A percentile compares a stretch with the other conserved stretches of the same genome.
Evolutionary conservation across 495 filamentous ascomycete genomes (phyloP).

Genomic region (Penicillium argentinense): DNA sequence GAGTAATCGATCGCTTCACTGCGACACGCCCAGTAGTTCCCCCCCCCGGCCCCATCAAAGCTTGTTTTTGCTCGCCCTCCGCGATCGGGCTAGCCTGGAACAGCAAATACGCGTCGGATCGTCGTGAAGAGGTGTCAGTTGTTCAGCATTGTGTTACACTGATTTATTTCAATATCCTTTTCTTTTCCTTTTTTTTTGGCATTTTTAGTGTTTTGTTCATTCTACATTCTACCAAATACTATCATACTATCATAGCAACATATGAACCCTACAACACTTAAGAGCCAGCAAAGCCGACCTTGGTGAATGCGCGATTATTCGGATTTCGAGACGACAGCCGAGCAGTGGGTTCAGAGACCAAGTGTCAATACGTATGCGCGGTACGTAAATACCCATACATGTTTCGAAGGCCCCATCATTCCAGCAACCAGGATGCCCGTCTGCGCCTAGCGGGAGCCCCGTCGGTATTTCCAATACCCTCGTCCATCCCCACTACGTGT

Average conservation of each 20-base stretch:
- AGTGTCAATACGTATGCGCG: too few species aligned
- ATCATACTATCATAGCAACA: background rate
- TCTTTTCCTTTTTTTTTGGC: background rate
- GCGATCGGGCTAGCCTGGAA: conserved; percentile 13
- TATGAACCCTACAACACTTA: too few species aligned
- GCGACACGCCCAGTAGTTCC: too few species aligned
- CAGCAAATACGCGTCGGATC: conserved; percentile 3
- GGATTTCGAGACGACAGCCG: conserved; percentile 1
- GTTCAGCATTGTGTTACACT: background rate
- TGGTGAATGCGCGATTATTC: background rate
- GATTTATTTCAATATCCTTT: background rate
- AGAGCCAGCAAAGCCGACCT: background rate
- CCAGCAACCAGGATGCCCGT: conserved; percentile 19
- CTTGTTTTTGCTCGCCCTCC: conserved; percentile 20
- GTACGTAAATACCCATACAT: too few species aligned
- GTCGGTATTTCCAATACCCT: conserved; percentile 1
- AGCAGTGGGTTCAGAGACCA: background rate
- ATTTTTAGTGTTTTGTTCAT: background rate
- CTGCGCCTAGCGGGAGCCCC: conserved; percentile 16
- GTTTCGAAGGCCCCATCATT: conserved; percentile 21
- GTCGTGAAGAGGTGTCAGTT: conserved; percentile 6
- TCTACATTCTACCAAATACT: too few species aligned
- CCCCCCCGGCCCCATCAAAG: conserved; percentile 19
- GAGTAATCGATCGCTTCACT: too few species aligned
- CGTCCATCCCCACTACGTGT: too few species aligned